A percentile compares a stretch with the other conserved stretches of the same genome.
These are phyloP conservation scores for Catenaria anguillulae DNA, from an alignment of 371 early-diverging fungal species.

Conservation along the genomic window DNA sequence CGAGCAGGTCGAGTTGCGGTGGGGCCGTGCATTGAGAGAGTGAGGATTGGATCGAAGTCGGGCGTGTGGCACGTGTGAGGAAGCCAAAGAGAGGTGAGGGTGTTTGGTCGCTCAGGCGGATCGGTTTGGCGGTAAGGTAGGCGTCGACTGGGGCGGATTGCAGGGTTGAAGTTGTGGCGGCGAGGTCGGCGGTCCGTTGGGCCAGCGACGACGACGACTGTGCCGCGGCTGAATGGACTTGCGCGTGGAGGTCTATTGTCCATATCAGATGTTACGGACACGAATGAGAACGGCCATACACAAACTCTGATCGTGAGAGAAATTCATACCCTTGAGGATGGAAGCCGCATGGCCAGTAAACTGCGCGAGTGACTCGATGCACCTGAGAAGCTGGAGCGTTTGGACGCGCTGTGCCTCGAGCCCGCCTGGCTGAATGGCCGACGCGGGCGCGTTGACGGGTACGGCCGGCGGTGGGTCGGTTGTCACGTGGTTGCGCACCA, in stretches of 20 bases:
- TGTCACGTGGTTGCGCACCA: too few species aligned
- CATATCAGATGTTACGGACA: too few species aligned
- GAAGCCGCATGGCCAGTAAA: not conserved
- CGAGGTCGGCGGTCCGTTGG: not conserved
- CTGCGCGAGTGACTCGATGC: not conserved
- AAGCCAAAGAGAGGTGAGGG: slow-evolving; percentile 5
- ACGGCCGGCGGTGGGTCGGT: too few species aligned
- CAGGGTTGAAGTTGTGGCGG: not conserved
- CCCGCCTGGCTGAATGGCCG: too few species aligned
- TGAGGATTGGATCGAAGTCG: slow-evolving; percentile 14
- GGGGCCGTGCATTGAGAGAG: slow-evolving; percentile 16
- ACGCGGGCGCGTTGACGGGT: too few species aligned
- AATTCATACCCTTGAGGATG: not conserved
- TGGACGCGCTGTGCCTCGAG: not conserved
- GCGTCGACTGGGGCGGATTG: not conserved
- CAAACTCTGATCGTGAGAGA: too few species aligned
- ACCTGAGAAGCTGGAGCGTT: not conserved
- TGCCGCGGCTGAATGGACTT: not conserved
- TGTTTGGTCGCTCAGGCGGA: not conserved
- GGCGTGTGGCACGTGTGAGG: slow-evolving; percentile 19
- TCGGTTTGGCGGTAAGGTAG: not conserved
- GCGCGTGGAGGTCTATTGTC: not conserved
- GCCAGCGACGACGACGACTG: not conserved
- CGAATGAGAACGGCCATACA: not conserved
- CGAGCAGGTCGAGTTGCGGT: slow-evolving; percentile 21